Evolutionary conservation across 768 basidiomycete species (phyloP), one percentile per base, ranked within the genome.

Genomic region (Daedaleopsis sinensis): DNA sequence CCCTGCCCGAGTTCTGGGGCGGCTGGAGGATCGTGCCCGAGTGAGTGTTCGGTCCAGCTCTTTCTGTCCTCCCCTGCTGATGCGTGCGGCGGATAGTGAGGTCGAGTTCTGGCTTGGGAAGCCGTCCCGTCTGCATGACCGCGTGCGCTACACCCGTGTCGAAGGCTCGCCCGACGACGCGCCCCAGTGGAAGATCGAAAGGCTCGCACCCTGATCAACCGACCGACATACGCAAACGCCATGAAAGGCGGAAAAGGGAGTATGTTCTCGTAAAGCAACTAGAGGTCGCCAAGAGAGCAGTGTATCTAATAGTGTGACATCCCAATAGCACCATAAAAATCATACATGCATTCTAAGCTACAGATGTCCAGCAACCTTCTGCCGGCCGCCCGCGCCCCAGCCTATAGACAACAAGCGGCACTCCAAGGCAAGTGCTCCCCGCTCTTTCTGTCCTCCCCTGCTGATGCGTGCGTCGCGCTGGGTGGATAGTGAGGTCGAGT

Each of bases 91-190:
- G 5, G 53, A 42, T 68, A 97, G 95, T 61, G 96, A 98, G 76
- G 81, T 98, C 53, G 96, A 98, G 71, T 98, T 98, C 73, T 98
- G 96, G 96, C 82, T 84, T n/a, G 96, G 96, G 35, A 91, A 94
- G 68, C 93, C 93, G n/a, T 96, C 93, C 24, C 84, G 96, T 42
- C 78, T 98, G 52, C 96, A 98, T 67, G 95, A 98, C 73, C 88
- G 96, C 47, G 84, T 96, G 62, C 85, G 85, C 24, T 94, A 94
- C 73, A 77, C 84, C 52, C 85, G 85, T n/a, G 71, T 75, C 19
- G 78, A 79, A 52, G 79, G 75, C 38, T 76, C 81, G 16, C 64
- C 79, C 0, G 81, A 83, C 13, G 83, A 82, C 47, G 71, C 77
- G 23, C 79, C 84, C 13, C 73, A 73, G 65, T 97, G 95, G 95